Base-by-base conservation (phyloP, 345 rosid species). In the Murraya paniculata region DNA sequence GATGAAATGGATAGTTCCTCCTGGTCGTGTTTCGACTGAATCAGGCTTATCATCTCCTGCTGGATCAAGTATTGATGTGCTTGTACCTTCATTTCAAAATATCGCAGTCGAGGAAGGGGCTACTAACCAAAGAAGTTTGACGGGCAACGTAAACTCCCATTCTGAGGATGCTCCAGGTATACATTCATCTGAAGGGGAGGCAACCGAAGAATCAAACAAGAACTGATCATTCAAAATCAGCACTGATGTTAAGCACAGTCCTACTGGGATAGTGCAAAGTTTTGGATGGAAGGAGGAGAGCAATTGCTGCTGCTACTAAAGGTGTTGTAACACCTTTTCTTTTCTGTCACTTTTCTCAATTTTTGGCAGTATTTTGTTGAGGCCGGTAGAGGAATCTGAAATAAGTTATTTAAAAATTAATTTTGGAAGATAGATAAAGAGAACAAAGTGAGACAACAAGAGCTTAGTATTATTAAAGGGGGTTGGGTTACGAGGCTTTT, bases 1-100 rank as follows among this genome's bases (percentile, higher is more conserved):
- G 94, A 82, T 65, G 84, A 86, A 83, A 79, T 89, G 91, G 90
- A 67, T 86, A 8, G 55, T 72, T 30, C 39, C 73, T 28, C 57
- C 81, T 25, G 71, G 73, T 62, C 72, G 73, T 56, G 74, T 64
- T 80, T 33, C 80, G 28, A 28, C 84, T 7, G 89, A 83, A 35
- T 68, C 74, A 7, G 79, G 82, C 50, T 48, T 38, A 39, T 69
- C 74, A 21, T 76, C 87, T 41, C 68, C 73, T 0, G 64, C 61
- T 41, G 76, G 73, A 70, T 70, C 83, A n/a, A 81, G 82, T 72
- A 28, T 74, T 31, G 77, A 78, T 62, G 53, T 66, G 68, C 76
- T 85, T 71, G 58, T 85, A 18, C 67, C 81, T 41, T 80, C 94
- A 19, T 45, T 87, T 33, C 82, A 87, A 74, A 83, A 80, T 71